Evolutionary conservation across 2,329 filamentous ascomycete species (phyloP), one percentile per base, ranked within the genome.

Genomic region (Alternaria triticina): DNA sequence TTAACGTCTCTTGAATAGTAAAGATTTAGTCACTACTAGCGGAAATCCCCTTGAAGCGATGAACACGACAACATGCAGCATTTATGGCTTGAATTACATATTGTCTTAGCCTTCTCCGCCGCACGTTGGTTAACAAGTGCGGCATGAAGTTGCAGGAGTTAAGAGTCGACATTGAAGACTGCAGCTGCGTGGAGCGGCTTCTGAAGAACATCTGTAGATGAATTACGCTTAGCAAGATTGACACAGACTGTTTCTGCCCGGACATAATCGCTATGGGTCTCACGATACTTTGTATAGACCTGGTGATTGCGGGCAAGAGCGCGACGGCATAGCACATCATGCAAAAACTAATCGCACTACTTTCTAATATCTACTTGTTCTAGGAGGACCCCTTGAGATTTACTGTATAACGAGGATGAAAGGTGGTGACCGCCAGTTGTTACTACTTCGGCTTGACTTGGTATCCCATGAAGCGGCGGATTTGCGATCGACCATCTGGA

Each of bases 321-420:
- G 4, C 33, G 4, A 36, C 7, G 33, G 13, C 33, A n/a, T 36
- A 36, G 33, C 33, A 36, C 13, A 36, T 2, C 30, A 36, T 8
- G 30, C 1, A 15, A 36, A 36, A 36, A 0, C 3, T 15, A 1
- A 36, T 1, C 13, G 13, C 30, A 36, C 33, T 5, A 36, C 33
- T 36, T 36, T 3, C 2, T 3, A n/a, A n/a, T 15, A n/a, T 36
- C 30, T 3, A 36, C 4, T 0, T 2, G 30, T 36, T n/a, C 7
- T 36, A 3, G 7, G 13, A 36, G 2, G 1, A 15, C 30, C 2
- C 13, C 13, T 36, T 36, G 8, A 9, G 30, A n/a, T 36, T 3
- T 36, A 6, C 2, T 36, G 0, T 36, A 36, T 1, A n/a, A n/a
- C 0, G 2, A 36, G 13, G 15, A 13, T 36, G 33, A 0, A 36